Conservation (phyloP, 306 rosid genomes). For the Astragalus membranaceus region DNA sequence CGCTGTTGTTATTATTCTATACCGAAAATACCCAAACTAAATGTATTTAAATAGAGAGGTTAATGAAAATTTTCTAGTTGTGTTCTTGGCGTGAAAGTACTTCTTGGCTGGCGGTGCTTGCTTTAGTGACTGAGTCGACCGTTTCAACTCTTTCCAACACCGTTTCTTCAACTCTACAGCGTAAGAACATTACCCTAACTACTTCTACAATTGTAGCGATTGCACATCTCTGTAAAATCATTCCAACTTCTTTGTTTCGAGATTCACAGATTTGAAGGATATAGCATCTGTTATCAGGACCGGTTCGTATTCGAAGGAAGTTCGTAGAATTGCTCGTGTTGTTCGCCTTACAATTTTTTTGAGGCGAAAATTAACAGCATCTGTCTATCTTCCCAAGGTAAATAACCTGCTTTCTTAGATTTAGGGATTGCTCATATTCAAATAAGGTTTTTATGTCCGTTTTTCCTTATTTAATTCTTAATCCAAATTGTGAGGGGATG, state of each 20-base stretch:
- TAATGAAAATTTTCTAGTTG: too few relatives aligned
- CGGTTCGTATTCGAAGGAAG: constrained; percentile 78
- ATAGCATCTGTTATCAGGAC: constrained; percentile 77
- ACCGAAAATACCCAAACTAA: too few relatives aligned
- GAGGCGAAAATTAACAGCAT: constrained; percentile 67
- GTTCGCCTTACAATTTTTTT: constrained; percentile 73
- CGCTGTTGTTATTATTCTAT: too few relatives aligned
- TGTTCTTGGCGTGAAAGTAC: too few relatives aligned
- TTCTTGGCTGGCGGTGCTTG: too few relatives aligned
- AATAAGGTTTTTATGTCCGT: background rate
- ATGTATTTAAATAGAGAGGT: too few relatives aligned
- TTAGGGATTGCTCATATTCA: background rate
- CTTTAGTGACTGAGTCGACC: too few relatives aligned
- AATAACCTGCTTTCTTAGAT: background rate
- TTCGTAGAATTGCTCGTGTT: constrained; percentile 81
- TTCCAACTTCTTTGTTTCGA: too few relatives aligned
- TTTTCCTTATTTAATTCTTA: background rate
- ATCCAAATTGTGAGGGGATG: background rate
- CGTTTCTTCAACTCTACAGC: constrained; percentile 30
- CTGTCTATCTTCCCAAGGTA: constrained; percentile 78
- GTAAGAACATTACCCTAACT: constrained; percentile 6
- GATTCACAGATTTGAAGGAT: constrained; percentile 76
- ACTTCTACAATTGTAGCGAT: background rate
- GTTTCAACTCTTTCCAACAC: constrained; percentile 24
- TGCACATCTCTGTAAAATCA: background rate